A percentile compares a stretch with the other conserved stretches of the same genome.
phyloP scores from a whole-genome alignment of 140 eudicot genomes.

The Cichorium intybus region DNA sequence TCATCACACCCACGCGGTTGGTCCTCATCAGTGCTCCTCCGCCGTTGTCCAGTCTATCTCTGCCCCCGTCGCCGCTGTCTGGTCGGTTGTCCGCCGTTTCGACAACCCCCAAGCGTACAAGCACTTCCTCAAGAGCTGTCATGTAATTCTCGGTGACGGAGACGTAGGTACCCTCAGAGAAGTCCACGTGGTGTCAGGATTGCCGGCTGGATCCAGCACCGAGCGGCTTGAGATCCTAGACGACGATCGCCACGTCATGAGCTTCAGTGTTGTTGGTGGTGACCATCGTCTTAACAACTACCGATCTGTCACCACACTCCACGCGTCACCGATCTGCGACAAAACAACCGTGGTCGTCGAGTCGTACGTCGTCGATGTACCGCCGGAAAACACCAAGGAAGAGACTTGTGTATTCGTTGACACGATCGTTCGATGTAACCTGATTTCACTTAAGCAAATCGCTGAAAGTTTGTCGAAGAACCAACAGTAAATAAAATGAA shows the following conservation, averaged over 20 bases:
- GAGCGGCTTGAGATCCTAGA: conserved; percentile 71
- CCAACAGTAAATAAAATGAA: conserved; percentile 18
- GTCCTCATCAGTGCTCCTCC: conserved; percentile 67
- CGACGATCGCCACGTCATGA: conserved; percentile 54
- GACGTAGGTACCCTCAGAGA: conserved; percentile 59
- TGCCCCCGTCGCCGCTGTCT: conserved; percentile 54
- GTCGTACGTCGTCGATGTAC: conserved; percentile 80
- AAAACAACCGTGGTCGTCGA: conserved; percentile 66
- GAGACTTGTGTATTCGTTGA: conserved; percentile 76
- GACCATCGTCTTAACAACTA: conserved; percentile 68
- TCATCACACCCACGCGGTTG: conserved; percentile 67
- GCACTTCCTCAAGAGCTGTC: conserved; percentile 72
- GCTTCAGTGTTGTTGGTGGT: conserved; percentile 73
- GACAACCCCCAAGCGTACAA: conserved; percentile 83
- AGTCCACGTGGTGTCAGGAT: conserved; percentile 65
- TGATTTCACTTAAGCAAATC: conserved; percentile 64
- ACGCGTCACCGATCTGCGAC: conserved; percentile 23
- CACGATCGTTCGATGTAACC: conserved; percentile 68
- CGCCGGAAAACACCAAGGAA: conserved; percentile 70
- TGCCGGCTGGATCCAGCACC: conserved; percentile 77
- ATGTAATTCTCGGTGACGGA: conserved; percentile 65
- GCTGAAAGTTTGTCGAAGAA: conserved; percentile 49
- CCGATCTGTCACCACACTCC: conserved; percentile 70
- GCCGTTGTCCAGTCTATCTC: conserved; percentile 55
- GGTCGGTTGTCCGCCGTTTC: conserved; percentile 85